These are phyloP conservation scores for Aspergillus sp. DNA, from an alignment of 2,329 filamentous ascomycete species.

Conservation along the genomic window DNA sequence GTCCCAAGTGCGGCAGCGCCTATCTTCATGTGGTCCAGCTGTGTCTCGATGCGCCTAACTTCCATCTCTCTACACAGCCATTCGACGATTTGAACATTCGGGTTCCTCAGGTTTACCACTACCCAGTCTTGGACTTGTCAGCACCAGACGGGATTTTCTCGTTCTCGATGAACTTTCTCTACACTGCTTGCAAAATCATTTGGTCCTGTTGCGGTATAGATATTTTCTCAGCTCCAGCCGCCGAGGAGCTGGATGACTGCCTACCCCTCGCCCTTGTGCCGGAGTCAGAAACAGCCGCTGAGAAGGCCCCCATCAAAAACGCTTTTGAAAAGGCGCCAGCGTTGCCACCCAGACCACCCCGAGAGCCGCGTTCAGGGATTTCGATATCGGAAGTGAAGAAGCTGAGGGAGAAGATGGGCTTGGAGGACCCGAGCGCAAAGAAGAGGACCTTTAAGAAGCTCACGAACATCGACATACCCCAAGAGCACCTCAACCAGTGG, in stretches of 20 bases:
- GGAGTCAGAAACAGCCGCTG: constrained; percentile 21
- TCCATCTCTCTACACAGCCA: constrained; percentile 35
- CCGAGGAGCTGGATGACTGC: constrained; percentile 36
- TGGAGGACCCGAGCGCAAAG: constrained; percentile 25
- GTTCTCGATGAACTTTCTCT: constrained; percentile 40
- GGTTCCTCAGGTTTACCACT: constrained; percentile 35
- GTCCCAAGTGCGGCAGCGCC: constrained; percentile 56
- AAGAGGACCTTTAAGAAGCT: constrained; percentile 41
- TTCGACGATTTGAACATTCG: constrained; percentile 36
- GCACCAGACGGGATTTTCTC: constrained; percentile 35
- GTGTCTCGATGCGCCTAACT: constrained; percentile 54
- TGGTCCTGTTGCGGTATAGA: constrained; percentile 39
- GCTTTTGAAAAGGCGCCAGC: neutral
- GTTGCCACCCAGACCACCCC: constrained; percentile 6
- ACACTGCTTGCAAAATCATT: constrained; percentile 36
- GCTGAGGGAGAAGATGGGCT: constrained; percentile 14
- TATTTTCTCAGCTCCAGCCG: constrained; percentile 34
- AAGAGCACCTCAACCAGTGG: constrained; percentile 52
- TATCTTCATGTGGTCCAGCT: constrained; percentile 58
- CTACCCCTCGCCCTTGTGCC: constrained; percentile 36
- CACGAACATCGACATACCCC: constrained; percentile 47
- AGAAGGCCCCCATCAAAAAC: constrained; percentile 4
- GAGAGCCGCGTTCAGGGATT: constrained; percentile 14
- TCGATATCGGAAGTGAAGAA: constrained; percentile 19
- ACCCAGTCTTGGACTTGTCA: constrained; percentile 37